Evolutionary conservation across 108 stramenopile species (phyloP), one percentile per base, ranked within the genome.

Genomic region (Cylindrotheca closterium): DNA sequence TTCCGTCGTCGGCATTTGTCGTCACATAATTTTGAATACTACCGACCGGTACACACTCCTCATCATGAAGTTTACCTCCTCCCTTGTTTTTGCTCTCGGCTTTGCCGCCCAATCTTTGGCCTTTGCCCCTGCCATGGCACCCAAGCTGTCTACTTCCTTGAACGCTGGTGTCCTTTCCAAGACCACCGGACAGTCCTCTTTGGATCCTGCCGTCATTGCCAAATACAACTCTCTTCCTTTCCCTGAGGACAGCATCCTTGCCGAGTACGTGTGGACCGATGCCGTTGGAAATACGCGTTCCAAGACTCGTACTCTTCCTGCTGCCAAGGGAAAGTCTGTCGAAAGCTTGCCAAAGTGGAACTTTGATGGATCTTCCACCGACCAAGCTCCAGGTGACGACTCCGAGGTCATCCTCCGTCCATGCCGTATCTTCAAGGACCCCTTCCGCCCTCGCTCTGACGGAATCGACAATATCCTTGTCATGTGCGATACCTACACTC

Each of bases 301-400:
- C 67, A 93, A 93, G 80, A 91, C 92, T 24, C 83, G 92, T 4
- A 93, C 93, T 22, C 81, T 94, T 52, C 84, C 88, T 52, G 75
- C 80, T 22, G 45, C 59, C 31, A 83, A 80, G 73, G 73, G 71
- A 19, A 65, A 65, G 12, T 18, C 63, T 28, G 83, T 93, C 15
- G 80, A 77, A 8, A 66, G 60, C 10, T 82, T 93, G 18, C 96
- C 97, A 57, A 81, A 87, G 37, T 98, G 97, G 97, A 98, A 97
- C 81, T 98, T 96, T 68, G 97, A 98, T 65, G 97, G 97, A 48
- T 84, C 81, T 23, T 96, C 95, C 28, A 98, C 97, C 46, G 91
- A 74, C 25, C 97, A 98, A 77, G 97, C 97, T 27, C 96, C 96
- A 10, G 96, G 97, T n/a, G 93, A 97, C 51, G 97, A 97, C 64